A percentile compares a stretch with the other conserved stretches of the same genome.
Conservation (phyloP, 495 filamentous ascomycete genomes). For the Penicillium flavigenum region DNA sequence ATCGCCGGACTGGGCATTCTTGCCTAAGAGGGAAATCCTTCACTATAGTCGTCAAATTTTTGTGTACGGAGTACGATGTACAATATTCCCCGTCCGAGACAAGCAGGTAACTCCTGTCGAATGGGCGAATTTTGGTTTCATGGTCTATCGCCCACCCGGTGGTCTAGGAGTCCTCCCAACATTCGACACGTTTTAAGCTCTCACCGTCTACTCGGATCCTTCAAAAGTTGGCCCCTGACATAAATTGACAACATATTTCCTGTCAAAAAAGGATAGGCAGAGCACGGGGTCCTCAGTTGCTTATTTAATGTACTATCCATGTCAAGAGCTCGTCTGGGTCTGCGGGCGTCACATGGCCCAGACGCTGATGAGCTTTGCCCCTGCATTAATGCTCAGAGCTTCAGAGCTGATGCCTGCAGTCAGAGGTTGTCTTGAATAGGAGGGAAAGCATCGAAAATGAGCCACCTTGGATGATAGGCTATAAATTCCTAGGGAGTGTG, state of each 20-base stretch:
- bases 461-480: constrained; percentile 5
- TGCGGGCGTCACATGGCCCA: not conserved
- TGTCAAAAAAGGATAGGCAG: not conserved
- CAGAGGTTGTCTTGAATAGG: not conserved
- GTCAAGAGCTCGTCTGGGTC: not conserved
- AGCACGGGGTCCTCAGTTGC: not conserved
- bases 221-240: not conserved
- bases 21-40: not conserved
- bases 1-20: constrained; percentile 4
- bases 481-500: not conserved
- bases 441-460: not conserved
- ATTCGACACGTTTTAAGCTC: not conserved
- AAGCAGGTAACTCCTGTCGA: not conserved
- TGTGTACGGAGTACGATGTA: constrained; percentile 1
- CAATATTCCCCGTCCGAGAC: not conserved
- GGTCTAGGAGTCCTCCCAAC: not conserved
- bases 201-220: not conserved
- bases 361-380: constrained; percentile 4
- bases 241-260: not conserved
- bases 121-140: not conserved
- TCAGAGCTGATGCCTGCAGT: not conserved
- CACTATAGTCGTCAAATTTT: not conserved
- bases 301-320: not conserved
- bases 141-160: not conserved
- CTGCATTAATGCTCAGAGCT: constrained; percentile 6